A percentile compares a stretch with the other conserved stretches of the same genome.
phyloP scores from a whole-genome alignment of 108 stramenopile species.

The Mayamaea pseudoterrestris region DNA sequence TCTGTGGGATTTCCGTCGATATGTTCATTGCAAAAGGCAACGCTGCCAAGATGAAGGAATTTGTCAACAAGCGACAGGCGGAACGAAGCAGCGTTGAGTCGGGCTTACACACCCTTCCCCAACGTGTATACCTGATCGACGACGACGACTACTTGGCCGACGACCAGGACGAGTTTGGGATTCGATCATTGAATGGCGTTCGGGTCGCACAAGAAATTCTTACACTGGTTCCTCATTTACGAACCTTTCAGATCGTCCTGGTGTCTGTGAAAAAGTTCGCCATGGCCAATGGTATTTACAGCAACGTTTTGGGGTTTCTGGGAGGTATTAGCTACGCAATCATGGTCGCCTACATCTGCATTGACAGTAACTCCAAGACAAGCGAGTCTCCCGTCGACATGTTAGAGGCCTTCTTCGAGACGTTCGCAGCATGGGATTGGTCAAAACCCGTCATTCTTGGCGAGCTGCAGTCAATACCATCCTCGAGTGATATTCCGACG shows the following conservation, averaged over 20 bases:
- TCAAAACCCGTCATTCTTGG: conserved; percentile 28
- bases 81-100: too few relatives aligned
- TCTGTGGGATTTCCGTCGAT: too few relatives aligned
- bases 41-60: conserved; percentile 14
- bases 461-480: too few relatives aligned
- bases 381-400: conserved; percentile 45
- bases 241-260: conserved; percentile 58
- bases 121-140: conserved; percentile 20
- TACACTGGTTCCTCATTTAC: conserved; percentile 35
- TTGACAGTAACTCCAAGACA: conserved; percentile 24
- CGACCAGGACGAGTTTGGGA: conserved; percentile 66
- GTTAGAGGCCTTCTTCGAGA: conserved; percentile 57
- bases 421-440: conserved; percentile 77
- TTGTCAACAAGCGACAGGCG: conserved; percentile 15
- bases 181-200: conserved; percentile 86
- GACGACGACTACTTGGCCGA: conserved; percentile 25
- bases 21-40: conserved; percentile 43
- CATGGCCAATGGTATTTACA: conserved; percentile 78
- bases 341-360: conserved; percentile 79
- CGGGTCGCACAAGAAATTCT: conserved; percentile 79
- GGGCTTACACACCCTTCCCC: neutral
- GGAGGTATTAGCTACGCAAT: conserved; percentile 95
- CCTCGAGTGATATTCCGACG: conserved; percentile 8
- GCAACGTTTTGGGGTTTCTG: conserved; percentile 87
- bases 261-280: conserved; percentile 86